Base-by-base conservation (phyloP, 345 rosid species). In the Cardamine chenopodiifolia region DNA sequence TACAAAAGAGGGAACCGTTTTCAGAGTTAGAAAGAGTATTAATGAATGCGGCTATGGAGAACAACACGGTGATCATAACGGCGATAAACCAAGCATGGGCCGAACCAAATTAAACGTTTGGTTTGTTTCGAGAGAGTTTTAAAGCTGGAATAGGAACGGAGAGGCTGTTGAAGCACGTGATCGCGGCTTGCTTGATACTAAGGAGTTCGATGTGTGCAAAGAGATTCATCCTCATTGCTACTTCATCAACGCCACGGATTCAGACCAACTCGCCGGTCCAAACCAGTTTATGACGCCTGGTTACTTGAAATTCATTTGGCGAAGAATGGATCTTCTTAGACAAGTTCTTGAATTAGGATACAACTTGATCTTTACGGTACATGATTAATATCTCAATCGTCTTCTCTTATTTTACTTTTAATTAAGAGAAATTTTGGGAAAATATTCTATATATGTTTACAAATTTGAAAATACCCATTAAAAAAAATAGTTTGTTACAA, bases 301-400 rank as follows among this genome's bases (percentile, higher is more conserved):
- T 62, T 88, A 88, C 70, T 56, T 88, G 22, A 74, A 85, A 32
- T 84, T 88, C 81, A 85, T 90, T 90, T 90, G 97, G 97, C 77
- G 72, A 3, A 75, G 90, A 72, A 87, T 88, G 67, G 79, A 84
- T 20, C 82, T 88, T 57, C 59, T 90, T 12, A 49, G 74, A 35
- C 45, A 74, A 47, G 74, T 90, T 59, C 85, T 90, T 53, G 52
- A 63, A 32, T 65, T 82, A 75, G 93, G 93, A 17, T 90, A 86
- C 84, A 78, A 76, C 75, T 86, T 90, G 76, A 77, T 90, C 29
- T 87, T 88, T 77, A 85, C 96, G 88, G 92, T 87, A 84, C 40
- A 5, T 62, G 32, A 8, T n/a, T n/a, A n/a, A 18, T 53, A 14
- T 45, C 17, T 50, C 6, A 32, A 28, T 14, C 23, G 32, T 31